Evolutionary conservation across 2,329 filamentous ascomycete species (phyloP).

Genomic region (Ambrosiella xylebori): DNA sequence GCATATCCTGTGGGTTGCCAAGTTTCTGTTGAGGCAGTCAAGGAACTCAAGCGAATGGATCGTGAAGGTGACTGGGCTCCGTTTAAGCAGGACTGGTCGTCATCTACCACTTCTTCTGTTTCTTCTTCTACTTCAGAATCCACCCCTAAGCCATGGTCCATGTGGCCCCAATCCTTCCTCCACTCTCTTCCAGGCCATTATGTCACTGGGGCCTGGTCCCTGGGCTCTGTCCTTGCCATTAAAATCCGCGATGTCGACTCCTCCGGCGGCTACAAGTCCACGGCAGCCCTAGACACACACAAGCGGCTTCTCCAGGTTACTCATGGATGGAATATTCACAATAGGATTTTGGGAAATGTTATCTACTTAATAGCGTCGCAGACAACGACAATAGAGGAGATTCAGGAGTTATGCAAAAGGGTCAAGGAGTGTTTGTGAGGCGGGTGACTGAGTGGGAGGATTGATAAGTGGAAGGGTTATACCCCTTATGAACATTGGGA

Average conservation of each 20-base stretch:
- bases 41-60: slow-evolving; percentile 42
- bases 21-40: slow-evolving; percentile 52
- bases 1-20: slow-evolving; percentile 68
- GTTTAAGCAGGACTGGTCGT: slow-evolving; percentile 31
- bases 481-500: not conserved
- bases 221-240: slow-evolving; percentile 61
- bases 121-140: slow-evolving; percentile 13
- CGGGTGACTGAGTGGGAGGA: not conserved
- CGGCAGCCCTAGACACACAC: slow-evolving; percentile 28
- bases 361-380: slow-evolving; percentile 41
- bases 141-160: slow-evolving; percentile 38
- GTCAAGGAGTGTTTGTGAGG: not conserved
- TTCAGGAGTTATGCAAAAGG: not conserved
- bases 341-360: slow-evolving; percentile 38
- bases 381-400: slow-evolving; percentile 20
- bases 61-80: slow-evolving; percentile 35
- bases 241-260: slow-evolving; percentile 27
- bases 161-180: slow-evolving; percentile 49
- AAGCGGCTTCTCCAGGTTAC: slow-evolving; percentile 17
- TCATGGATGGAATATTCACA: slow-evolving; percentile 32
- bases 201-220: slow-evolving; percentile 51
- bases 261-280: slow-evolving; percentile 28
- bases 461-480: not conserved
- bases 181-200: slow-evolving; percentile 34
- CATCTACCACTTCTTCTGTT: not conserved